A percentile compares a stretch with the other conserved stretches of the same genome.
phyloP scores from a whole-genome alignment of 208 protist genomes.

The Leishmania turanica region DNA sequence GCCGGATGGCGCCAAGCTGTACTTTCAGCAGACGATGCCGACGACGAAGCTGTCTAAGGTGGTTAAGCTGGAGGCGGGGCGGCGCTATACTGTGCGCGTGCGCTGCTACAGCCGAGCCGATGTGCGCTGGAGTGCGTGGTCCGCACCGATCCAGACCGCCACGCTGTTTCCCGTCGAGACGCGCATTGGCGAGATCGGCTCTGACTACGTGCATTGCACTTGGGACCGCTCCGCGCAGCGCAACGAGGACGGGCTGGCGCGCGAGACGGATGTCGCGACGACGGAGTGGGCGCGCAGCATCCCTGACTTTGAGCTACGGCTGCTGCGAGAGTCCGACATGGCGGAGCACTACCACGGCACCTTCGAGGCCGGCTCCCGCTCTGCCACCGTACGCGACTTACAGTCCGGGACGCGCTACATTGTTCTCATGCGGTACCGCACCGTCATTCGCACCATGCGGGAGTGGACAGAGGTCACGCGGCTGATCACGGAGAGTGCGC shows the following conservation, averaged over 20 bases:
- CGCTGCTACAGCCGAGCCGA: slow-evolving; percentile 45
- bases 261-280: slow-evolving; percentile 53
- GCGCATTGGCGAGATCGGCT: slow-evolving; percentile 71
- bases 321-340: slow-evolving; percentile 82
- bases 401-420: slow-evolving; percentile 77
- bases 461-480: slow-evolving; percentile 80
- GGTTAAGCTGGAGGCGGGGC: slow-evolving; percentile 75
- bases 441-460: slow-evolving; percentile 74
- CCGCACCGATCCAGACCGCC: slow-evolving; percentile 43
- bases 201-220: slow-evolving; percentile 80
- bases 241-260: slow-evolving; percentile 34
- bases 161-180: slow-evolving; percentile 63
- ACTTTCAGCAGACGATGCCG: slow-evolving; percentile 53
- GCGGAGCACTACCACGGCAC: slow-evolving; percentile 31
- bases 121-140: slow-evolving; percentile 76
- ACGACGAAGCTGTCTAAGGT: slow-evolving; percentile 62
- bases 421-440: slow-evolving; percentile 84
- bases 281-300: slow-evolving; percentile 58
- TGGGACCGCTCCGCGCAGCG: slow-evolving; percentile 71
- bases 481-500: slow-evolving; percentile 76
- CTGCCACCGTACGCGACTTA: slow-evolving; percentile 71
- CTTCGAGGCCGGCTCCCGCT: slow-evolving; percentile 50
- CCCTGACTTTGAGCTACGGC: slow-evolving; percentile 64
- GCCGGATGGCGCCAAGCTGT: slow-evolving; percentile 18
- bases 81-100: slow-evolving; percentile 59